Conservation (phyloP, 257 asterid genomes). For the Apocynum venetum region DNA sequence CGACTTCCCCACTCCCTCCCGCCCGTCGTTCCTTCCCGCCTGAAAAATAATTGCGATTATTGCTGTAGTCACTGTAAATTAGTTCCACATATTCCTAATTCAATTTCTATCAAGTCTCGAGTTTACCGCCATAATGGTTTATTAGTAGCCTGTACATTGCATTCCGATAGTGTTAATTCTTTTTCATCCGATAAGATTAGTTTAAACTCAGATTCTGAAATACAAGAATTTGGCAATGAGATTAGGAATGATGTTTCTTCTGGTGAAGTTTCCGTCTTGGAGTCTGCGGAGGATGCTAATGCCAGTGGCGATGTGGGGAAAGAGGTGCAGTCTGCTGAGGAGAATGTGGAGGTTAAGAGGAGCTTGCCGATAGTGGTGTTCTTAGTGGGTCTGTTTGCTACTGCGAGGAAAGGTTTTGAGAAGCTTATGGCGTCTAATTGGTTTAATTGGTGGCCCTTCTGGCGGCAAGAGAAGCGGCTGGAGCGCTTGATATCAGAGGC, state of each 20-base stretch:
- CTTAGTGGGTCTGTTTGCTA: conserved; percentile 51
- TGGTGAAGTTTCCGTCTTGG: conserved; percentile 18
- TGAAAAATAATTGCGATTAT: conserved; percentile 12
- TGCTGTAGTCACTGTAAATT: background rate
- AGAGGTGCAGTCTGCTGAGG: conserved; percentile 28
- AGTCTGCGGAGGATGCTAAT: background rate
- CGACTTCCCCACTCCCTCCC: conserved; percentile 15
- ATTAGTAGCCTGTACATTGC: conserved; percentile 43
- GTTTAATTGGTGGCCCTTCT: conserved; percentile 86
- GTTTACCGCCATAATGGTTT: conserved; percentile 43
- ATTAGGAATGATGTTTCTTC: conserved; percentile 21
- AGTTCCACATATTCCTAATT: background rate
- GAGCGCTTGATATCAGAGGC: conserved; percentile 75
- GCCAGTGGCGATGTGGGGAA: conserved; percentile 10
- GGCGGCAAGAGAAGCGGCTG: conserved; percentile 74
- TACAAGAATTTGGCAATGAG: conserved; percentile 19
- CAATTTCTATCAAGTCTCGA: conserved; percentile 29
- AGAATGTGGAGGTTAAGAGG: conserved; percentile 32
- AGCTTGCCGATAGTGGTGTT: conserved; percentile 61
- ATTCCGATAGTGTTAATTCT: conserved; percentile 40
- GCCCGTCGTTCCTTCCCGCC: conserved; percentile 16
- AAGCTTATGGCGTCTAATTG: conserved; percentile 51
- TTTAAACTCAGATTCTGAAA: conserved; percentile 24
- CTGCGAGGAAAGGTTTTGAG: conserved; percentile 48
- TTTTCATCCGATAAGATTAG: conserved; percentile 15